Evolutionary conservation across 306 rosid species (phyloP), one percentile per base, ranked within the genome.

Genomic region (Trichosanthes cucumerina): DNA sequence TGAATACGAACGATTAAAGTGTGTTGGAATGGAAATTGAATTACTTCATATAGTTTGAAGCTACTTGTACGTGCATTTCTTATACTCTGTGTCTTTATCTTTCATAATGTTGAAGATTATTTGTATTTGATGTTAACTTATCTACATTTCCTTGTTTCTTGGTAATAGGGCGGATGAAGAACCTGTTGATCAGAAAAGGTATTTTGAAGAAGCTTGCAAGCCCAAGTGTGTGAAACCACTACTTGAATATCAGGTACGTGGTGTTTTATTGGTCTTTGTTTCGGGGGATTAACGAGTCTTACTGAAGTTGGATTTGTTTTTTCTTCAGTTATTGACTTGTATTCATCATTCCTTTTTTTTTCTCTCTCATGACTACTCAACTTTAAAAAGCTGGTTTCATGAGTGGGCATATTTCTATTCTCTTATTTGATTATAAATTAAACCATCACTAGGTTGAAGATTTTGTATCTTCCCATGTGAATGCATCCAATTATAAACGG

Each of bases 171-270:
- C 99, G 77, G 99, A 95, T 14, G 99, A 95, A 79, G 99, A 95
- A 82, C 97, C 89, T 80, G 97, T 88, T 86, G 96, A 91, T 87
- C 99, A 86, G 81, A 95, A 95, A 88, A 88, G 81, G 85, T 86
- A 89, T 81, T 84, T 85, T 56, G 97, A 95, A 84, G 97, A 92
- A 57, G 82, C 86, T 69, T 95, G 99, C 93, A 92, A 92, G 82
- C 99, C 99, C 1, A 95, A 95, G 87, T 95, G 99, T 87, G 99
- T 95, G 83, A 92, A 91, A 78, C 91, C 96, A 39, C 84, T 92
- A 10, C 87, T 92, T 72, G 84, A 88, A 75, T 92, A 91, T 80
- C 97, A 95, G 99, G 99, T 92, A 81, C 36, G 76, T 34, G 33
- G n/a, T 19, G 24, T 26, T 58, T 65, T 47, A 44, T 43, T 15